Evolutionary conservation across 495 filamentous ascomycete genomes (phyloP), one percentile per base, ranked within the genome.

Genomic region (Penicillium coprophilum): DNA sequence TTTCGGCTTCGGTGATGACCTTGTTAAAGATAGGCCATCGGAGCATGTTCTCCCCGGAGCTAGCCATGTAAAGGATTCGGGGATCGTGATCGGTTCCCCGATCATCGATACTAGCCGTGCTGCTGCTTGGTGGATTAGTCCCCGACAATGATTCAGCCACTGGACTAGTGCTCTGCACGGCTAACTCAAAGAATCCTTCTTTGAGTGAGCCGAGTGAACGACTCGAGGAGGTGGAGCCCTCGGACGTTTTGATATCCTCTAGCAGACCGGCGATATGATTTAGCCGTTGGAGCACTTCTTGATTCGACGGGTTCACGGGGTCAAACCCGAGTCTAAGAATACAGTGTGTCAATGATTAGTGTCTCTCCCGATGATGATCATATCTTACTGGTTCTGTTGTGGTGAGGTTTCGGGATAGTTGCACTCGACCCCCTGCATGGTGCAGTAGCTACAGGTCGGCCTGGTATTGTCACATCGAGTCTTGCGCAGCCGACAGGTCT

Each of bases 381-480:
- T n/a, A 46, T 38, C 66, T 68, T 61, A 69, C 66, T 62, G 58
- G 44, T 46, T 52, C 45, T 50, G 49, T 8, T 49, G 63, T 21
- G 66, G 58, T 15, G 61, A 69, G 12, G 63, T 54, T 32, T 66
- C 63, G 40, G 66, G 66, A 49, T 66, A 69, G 58, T 64, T 58
- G 49, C 66, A 69, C 38, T 62, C 56, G 12, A 62, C 56, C 48
- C 58, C 58, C 53, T 69, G 66, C 27, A 56, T 10, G 32, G 58
- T 50, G 46, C 66, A 69, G 43, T 69, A 69, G 52, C 63, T 69
- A 64, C 66, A 69, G 23, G 55, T 44, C 19, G 66, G 66, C 34
- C 66, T 61, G 12, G 36, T 17, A 62, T 69, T 69, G 59, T 69
- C 63, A 45, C 66, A 69, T 56, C 66, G 66, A 36, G 66, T 69